Evolutionary conservation across 164 flowering plant genomes (phyloP).

Genomic region (Vitis riparia): DNA sequence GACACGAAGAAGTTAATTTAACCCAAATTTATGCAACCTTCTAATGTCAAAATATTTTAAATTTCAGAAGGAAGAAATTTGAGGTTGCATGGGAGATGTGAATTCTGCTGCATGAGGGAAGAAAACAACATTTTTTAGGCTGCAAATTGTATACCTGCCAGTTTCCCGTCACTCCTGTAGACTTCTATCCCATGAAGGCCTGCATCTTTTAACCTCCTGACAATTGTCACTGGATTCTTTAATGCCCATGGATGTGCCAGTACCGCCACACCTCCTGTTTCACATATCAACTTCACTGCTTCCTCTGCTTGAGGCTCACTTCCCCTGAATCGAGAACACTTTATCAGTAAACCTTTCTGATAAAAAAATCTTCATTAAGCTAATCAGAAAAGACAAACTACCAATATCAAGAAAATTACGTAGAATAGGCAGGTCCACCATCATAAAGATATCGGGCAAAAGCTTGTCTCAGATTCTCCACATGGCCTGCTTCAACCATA

Average conservation of each 20-base stretch:
- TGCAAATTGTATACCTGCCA: slow-evolving; percentile 49
- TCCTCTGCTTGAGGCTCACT: slow-evolving; percentile 81
- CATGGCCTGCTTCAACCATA: slow-evolving; percentile 90
- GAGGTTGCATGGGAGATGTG: too few relatives aligned
- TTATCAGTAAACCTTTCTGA: background rate
- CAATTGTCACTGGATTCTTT: slow-evolving; percentile 63
- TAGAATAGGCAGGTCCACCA: slow-evolving; percentile 95
- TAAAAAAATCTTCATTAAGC: background rate
- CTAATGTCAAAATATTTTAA: too few relatives aligned
- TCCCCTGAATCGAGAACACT: slow-evolving; percentile 51
- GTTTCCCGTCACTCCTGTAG: slow-evolving; percentile 86
- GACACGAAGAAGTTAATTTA: too few relatives aligned
- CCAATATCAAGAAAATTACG: slow-evolving; percentile 37
- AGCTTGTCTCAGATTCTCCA: slow-evolving; percentile 90
- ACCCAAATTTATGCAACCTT: too few relatives aligned
- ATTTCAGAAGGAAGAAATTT: too few relatives aligned
- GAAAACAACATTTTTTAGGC: background rate
- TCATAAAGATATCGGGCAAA: slow-evolving; percentile 82
- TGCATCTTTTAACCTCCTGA: slow-evolving; percentile 69
- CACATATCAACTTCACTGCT: slow-evolving; percentile 62
- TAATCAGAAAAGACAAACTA: background rate
- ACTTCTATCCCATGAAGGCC: slow-evolving; percentile 94
- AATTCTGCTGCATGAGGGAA: too few relatives aligned
- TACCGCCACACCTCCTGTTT: slow-evolving; percentile 78
- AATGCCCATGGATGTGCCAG: slow-evolving; percentile 95